phyloP scores from a whole-genome alignment of 2,329 filamentous ascomycete species.

The Aspergillus aculeatus region DNA sequence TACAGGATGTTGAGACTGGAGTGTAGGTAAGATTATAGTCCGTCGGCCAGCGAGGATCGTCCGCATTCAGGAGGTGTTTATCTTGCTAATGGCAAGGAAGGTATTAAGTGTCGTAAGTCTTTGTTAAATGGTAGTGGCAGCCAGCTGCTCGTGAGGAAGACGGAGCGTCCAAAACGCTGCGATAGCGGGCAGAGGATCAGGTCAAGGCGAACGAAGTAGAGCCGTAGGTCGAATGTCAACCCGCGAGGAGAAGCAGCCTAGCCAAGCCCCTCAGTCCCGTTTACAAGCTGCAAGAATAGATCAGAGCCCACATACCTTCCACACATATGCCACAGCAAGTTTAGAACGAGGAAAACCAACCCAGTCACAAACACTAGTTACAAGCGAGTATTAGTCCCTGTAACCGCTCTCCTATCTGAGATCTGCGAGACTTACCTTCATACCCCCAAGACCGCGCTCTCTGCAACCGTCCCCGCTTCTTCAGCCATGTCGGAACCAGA shows the following conservation, averaged over 20 bases:
- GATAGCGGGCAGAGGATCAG: too few species aligned
- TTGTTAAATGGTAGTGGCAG: too few species aligned
- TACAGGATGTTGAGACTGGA: too few species aligned
- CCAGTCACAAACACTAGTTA: constrained; percentile 17
- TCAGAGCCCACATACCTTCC: not conserved
- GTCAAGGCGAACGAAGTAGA: too few species aligned
- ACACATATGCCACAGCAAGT: constrained; percentile 16
- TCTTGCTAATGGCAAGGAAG: too few species aligned
- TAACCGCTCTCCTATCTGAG: not conserved
- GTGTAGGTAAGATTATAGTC: too few species aligned
- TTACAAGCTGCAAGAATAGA: not conserved
- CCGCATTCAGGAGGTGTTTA: too few species aligned
- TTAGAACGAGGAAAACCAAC: constrained; percentile 14
- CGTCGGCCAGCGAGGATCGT: too few species aligned
- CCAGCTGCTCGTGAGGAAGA: too few species aligned
- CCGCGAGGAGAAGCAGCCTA: not conserved
- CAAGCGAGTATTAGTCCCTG: not conserved
- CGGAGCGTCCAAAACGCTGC: too few species aligned
- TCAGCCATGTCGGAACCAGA: constrained; percentile 31
- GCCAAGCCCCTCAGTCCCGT: not conserved
- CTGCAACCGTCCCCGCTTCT: constrained; percentile 10
- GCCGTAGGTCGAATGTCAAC: too few species aligned
- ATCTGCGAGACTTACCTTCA: constrained; percentile 31
- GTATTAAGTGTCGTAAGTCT: too few species aligned
- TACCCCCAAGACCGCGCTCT: constrained; percentile 18